Conservation (phyloP, 208 protist genomes). For the Porcisia hertigi region DNA sequence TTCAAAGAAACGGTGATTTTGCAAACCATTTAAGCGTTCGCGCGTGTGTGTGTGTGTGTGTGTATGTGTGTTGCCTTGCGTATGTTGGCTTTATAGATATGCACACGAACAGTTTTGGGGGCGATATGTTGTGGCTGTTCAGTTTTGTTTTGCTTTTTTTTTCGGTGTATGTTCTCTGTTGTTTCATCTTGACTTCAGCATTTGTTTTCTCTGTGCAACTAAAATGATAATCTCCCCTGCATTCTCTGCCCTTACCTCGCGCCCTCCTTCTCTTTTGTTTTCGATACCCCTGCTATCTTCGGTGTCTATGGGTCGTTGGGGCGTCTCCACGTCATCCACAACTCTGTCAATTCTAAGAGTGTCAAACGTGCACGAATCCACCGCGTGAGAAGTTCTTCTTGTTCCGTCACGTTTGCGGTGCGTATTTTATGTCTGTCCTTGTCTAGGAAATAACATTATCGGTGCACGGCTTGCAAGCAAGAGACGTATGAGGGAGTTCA, state of each 20-base stretch:
- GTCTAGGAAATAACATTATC: no score
- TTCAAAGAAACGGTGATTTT: no score
- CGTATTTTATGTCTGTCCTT: no score
- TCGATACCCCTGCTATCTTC: no score
- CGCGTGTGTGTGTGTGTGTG: conserved; percentile 9
- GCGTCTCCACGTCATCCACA: no score
- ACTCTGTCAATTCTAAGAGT: no score
- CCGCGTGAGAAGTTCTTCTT: no score
- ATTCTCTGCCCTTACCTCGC: not conserved
- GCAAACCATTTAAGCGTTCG: not conserved
- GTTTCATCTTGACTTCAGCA: not conserved
- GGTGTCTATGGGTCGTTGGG: no score
- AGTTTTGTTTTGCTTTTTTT: not conserved
- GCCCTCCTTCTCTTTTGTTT: not conserved
- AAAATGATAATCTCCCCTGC: not conserved
- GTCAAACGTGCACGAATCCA: no score
- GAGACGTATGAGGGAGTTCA: no score
- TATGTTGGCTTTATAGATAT: not conserved
- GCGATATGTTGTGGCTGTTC: not conserved
- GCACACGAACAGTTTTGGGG: not conserved
- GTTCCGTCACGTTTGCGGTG: no score
- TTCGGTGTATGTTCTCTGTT: not conserved
- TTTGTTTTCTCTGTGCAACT: not conserved
- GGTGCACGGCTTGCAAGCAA: no score
- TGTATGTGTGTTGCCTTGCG: conserved; percentile 3